These are phyloP conservation scores for Chytriomyces hyalinus DNA, from an alignment of 192 early-diverging fungal genomes.

Conservation along the genomic window DNA sequence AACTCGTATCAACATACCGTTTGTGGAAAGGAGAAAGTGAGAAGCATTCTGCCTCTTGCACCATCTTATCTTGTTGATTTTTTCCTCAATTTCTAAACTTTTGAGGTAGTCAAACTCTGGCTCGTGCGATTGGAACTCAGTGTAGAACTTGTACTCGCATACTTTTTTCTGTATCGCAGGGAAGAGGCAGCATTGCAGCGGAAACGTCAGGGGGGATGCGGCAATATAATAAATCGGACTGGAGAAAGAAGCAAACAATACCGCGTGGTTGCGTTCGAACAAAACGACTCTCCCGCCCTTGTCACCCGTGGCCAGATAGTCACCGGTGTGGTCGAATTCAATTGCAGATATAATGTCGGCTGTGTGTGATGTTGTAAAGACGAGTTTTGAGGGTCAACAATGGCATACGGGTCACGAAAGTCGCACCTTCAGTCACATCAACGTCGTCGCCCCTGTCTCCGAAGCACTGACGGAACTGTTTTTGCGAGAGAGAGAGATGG, in stretches of 20 bases:
- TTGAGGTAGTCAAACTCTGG: slow-evolving; percentile 99
- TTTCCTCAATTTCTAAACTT: slow-evolving; percentile 99
- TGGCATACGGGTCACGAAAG: not conserved
- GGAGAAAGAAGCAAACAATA: slow-evolving; percentile 55
- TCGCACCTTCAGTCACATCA: slow-evolving; percentile 96
- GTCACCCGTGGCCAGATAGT: slow-evolving; percentile 97
- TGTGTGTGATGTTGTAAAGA: slow-evolving; percentile 46
- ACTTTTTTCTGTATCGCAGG: slow-evolving; percentile 81
- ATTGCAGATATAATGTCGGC: slow-evolving; percentile 99
- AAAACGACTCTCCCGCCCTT: slow-evolving; percentile 96
- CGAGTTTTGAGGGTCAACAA: not conserved
- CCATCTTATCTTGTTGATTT: slow-evolving; percentile 99
- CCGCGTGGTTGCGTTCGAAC: slow-evolving; percentile 96
- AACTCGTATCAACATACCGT: slow-evolving; percentile 63
- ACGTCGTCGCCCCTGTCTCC: slow-evolving; percentile 98
- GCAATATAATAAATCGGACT: not conserved
- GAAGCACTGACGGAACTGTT: slow-evolving; percentile 96
- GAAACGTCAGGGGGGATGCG: not conserved
- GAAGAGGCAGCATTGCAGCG: not conserved
- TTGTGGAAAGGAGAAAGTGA: slow-evolving; percentile 96
- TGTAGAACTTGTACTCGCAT: slow-evolving; percentile 99
- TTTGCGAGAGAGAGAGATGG: not conserved
- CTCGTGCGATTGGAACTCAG: slow-evolving; percentile 99
- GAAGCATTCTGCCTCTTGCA: slow-evolving; percentile 94
- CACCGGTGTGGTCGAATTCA: slow-evolving; percentile 96